Evolutionary conservation across 2,329 filamentous ascomycete species (phyloP).

Genomic region (Fusarium neocosmosporiellum): DNA sequence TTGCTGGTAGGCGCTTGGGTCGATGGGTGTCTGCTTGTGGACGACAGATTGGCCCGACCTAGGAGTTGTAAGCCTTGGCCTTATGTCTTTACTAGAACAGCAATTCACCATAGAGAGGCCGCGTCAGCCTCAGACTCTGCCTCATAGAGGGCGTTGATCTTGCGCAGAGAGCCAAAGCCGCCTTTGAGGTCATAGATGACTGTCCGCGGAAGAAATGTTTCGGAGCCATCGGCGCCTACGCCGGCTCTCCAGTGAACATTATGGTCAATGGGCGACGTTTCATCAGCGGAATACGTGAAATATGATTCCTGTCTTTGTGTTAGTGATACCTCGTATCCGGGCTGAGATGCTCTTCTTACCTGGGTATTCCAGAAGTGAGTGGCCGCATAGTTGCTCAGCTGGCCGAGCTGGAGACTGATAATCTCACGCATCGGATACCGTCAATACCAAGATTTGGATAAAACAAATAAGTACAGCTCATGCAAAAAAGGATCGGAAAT

Average conservation of each 20-base stretch:
- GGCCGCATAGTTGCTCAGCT: constrained; percentile 91
- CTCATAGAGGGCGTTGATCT: constrained; percentile 90
- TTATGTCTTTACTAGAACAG: too few relatives aligned
- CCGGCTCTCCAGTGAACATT: constrained; percentile 89
- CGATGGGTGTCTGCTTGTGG: constrained; percentile 75
- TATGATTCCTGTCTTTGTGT: constrained; percentile 81
- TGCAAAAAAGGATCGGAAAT: not conserved
- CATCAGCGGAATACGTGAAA: constrained; percentile 81
- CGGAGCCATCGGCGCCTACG: constrained; percentile 81
- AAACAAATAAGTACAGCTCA: not conserved
- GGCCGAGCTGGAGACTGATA: constrained; percentile 91
- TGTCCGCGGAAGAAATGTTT: constrained; percentile 92
- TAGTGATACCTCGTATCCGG: not conserved
- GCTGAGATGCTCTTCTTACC: constrained; percentile 55
- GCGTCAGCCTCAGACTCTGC: constrained; percentile 51
- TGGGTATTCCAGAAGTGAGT: constrained; percentile 99
- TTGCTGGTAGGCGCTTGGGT: constrained; percentile 79
- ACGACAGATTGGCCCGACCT: constrained; percentile 76
- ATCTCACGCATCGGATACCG: constrained; percentile 85
- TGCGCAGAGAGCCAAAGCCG: constrained; percentile 87
- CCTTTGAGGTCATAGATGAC: constrained; percentile 96
- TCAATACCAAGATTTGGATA: not conserved
- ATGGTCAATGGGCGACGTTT: constrained; percentile 54
- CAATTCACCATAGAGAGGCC: constrained; percentile 50
- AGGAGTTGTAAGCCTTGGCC: not conserved